Evolutionary conservation across 352 stramenopile species (phyloP).

Genomic region (Globisporangium solare): DNA sequence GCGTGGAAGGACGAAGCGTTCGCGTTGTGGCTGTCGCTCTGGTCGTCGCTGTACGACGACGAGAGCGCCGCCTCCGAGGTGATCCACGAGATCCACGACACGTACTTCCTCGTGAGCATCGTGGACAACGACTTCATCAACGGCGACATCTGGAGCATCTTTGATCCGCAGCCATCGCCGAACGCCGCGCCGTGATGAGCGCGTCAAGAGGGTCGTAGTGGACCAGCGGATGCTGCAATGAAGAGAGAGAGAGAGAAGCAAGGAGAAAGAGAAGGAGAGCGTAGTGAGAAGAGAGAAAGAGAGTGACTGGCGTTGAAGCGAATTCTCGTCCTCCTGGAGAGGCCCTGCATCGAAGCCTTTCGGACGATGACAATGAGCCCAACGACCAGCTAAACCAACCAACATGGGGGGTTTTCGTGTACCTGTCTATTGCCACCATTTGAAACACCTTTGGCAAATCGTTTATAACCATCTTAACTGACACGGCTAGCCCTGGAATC

Average conservation of each 20-base stretch:
- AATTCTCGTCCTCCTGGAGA: constrained; percentile 35
- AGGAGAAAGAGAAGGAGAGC: constrained; percentile 6
- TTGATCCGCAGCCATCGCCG: constrained; percentile 28
- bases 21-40: constrained; percentile 94
- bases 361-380: constrained; percentile 29
- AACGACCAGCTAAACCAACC: neutral
- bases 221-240: constrained; percentile 1
- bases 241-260: constrained; percentile 5
- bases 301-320: constrained; percentile 13
- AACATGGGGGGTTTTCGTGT: neutral
- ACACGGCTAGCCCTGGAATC: neutral
- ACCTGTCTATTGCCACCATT: too few species aligned
- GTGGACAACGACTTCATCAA: constrained; percentile 98
- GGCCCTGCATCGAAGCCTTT: constrained; percentile 23
- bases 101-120: constrained; percentile 97
- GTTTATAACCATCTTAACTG: too few species aligned
- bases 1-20: constrained; percentile 98
- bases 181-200: constrained; percentile 12
- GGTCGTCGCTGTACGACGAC: constrained; percentile 95
- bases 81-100: constrained; percentile 94
- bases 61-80: constrained; percentile 87
- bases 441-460: too few species aligned
- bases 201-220: neutral
- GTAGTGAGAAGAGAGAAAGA: constrained; percentile 12
- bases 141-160: constrained; percentile 83